Evolutionary conservation across 176 grass and related monocot species (phyloP), one percentile per base, ranked within the genome.

Genomic region (Ensete ventricosum): DNA sequence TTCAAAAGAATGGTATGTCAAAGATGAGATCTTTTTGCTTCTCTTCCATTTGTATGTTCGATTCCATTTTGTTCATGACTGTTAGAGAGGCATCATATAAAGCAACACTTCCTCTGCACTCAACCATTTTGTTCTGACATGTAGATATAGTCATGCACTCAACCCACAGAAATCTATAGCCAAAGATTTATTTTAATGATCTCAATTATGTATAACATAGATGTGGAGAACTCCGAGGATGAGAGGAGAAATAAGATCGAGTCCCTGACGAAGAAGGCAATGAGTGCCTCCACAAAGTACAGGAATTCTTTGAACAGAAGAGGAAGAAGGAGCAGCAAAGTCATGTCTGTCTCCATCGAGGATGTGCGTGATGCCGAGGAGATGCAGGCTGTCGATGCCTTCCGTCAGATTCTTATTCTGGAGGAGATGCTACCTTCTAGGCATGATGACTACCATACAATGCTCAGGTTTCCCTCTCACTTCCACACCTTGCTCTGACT

Each of bases 371-470:
- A 97, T 66, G 89, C 85, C 25, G 87, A 90, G 71, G 93, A 97
- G 73, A 81, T 88, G 85, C 85, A 97, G 75, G 87, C 90, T 25
- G 90, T 97, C 0, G 93, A 97, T 78, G 87, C 90, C 67, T 97
- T 97, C 84, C 93, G 93, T 24, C 93, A 97, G 85, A 91, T 88
- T 75, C 89, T 97, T 50, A 82, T 97, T 69, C 81, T 97, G 1
- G 93, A 97, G 73, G 93, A 97, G 80, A 55, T 97, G 8, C 90
- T 97, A 52, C 90, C 90, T 9, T 88, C 87, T 11, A 75, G 87
- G 63, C 90, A 97, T 23, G 93, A 97, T 58, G 93, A 97, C 64
- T 92, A 97, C 76, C 85, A 97, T 74, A 97, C 92, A 87, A 90
- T 97, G 93, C 85, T 93, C 20, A 92, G 93, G 93, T 93, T 24